Conservation (phyloP, 768 basidiomycete species). For the Atractiella rhizophila region DNA sequence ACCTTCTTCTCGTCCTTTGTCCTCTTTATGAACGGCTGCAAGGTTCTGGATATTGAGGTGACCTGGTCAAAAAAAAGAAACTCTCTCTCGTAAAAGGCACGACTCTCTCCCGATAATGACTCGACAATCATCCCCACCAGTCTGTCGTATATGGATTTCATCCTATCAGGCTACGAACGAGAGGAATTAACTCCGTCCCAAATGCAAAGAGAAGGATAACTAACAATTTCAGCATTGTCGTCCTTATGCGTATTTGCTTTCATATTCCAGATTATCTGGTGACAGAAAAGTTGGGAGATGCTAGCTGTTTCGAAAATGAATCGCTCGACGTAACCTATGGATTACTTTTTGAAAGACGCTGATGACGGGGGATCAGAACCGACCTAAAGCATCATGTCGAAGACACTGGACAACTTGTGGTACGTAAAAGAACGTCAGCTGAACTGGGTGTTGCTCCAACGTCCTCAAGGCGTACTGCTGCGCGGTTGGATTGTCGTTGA, state of each 20-base stretch:
- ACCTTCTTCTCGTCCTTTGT: conserved; percentile 93
- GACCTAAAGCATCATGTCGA: conserved; percentile 40
- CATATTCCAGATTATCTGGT: conserved; percentile 99
- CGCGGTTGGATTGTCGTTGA: conserved; percentile 54
- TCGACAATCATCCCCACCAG: conserved; percentile 57
- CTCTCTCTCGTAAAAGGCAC: conserved; percentile 73
- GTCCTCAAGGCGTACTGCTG: conserved; percentile 93
- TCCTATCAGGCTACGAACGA: conserved; percentile 51
- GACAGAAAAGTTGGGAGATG: conserved; percentile 91
- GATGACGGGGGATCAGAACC: not conserved
- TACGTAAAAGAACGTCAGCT: conserved; percentile 92
- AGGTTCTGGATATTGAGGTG: conserved; percentile 89
- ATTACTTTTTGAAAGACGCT: not conserved
- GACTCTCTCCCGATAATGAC: conserved; percentile 67
- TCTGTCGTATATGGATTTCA: conserved; percentile 81
- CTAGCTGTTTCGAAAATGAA: conserved; percentile 95
- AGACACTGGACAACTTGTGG: conserved; percentile 94
- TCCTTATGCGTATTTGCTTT: conserved; percentile 92
- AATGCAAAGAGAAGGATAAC: conserved; percentile 13
- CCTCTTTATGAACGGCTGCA: conserved; percentile 88
- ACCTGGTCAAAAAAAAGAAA: conserved; percentile 89
- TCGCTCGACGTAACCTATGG: conserved; percentile 60
- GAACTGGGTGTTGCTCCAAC: conserved; percentile 77
- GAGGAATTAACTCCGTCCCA: not conserved
- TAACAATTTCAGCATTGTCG: conserved; percentile 56